Evolutionary conservation across 257 asterid genomes (phyloP).

Genomic region (Craterostigma plantagineum): DNA sequence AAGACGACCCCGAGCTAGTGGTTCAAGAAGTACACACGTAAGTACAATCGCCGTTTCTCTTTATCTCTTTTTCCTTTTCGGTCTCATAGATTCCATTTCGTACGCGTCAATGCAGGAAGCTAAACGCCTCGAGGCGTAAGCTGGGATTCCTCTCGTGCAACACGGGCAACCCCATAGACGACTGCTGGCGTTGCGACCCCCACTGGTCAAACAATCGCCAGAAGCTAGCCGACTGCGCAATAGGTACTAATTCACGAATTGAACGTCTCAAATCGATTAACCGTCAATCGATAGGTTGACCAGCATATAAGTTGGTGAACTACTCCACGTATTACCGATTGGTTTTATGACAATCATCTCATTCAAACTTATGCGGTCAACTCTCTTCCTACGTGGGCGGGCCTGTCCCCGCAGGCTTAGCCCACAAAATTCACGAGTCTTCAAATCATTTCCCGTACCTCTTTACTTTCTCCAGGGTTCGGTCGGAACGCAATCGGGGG

Average conservation of each 20-base stretch:
- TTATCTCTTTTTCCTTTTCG: neutral
- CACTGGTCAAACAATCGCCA: constrained; percentile 23
- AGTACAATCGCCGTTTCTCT: neutral
- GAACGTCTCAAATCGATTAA: too few relatives aligned
- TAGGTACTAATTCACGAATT: neutral
- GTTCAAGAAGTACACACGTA: neutral
- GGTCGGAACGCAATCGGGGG: constrained; percentile 2
- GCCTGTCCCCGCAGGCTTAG: too few relatives aligned
- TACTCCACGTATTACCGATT: too few relatives aligned
- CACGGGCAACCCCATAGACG: constrained; percentile 38
- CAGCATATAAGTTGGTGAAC: too few relatives aligned
- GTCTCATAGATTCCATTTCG: neutral
- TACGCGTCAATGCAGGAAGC: neutral
- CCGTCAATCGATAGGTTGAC: too few relatives aligned
- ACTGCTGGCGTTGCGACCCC: constrained; percentile 72
- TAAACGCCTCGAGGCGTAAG: neutral
- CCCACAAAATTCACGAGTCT: too few relatives aligned
- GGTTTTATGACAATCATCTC: too few relatives aligned
- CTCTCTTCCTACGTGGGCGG: too few relatives aligned
- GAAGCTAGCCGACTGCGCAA: constrained; percentile 3
- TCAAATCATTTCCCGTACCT: too few relatives aligned
- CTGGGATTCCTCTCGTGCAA: constrained; percentile 2
- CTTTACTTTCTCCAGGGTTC: neutral
- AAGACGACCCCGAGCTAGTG: neutral
- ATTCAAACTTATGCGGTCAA: too few relatives aligned